Conservation (phyloP, 2,329 filamentous ascomycete genomes). For the Madurella fahalii region DNA sequence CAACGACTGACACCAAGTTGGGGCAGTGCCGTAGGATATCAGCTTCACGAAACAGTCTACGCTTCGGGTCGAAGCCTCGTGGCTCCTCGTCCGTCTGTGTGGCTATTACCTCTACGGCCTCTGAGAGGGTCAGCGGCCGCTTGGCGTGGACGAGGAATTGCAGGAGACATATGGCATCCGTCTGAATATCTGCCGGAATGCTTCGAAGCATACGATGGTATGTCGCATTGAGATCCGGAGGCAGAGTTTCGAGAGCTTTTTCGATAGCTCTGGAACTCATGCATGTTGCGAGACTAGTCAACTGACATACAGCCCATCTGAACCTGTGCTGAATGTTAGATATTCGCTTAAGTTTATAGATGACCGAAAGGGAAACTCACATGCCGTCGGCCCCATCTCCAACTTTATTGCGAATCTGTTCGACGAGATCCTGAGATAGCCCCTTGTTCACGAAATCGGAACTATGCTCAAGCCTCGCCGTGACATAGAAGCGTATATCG, state of each 20-base stretch:
- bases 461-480: too few relatives aligned
- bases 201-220: constrained; percentile 2
- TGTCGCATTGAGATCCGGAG: background rate
- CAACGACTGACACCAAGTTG: background rate
- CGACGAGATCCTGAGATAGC: background rate
- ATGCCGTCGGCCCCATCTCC: constrained; percentile 6
- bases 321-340: background rate
- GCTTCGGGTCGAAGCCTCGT: constrained; percentile 1
- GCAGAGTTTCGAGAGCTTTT: background rate
- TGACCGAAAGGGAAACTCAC: background rate
- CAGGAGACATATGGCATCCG: constrained; percentile 2
- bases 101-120: constrained; percentile 1
- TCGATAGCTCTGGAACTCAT: background rate
- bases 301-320: background rate
- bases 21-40: constrained; percentile 2
- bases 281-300: background rate
- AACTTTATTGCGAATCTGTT: background rate
- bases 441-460: too few relatives aligned
- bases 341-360: background rate
- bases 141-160: background rate
- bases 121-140: background rate
- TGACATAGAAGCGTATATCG: too few relatives aligned
- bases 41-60: background rate
- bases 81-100: background rate
- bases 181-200: background rate